These are phyloP conservation scores for Phaeolepiota aurea DNA, from an alignment of 768 basidiomycete genomes.

Conservation along the genomic window DNA sequence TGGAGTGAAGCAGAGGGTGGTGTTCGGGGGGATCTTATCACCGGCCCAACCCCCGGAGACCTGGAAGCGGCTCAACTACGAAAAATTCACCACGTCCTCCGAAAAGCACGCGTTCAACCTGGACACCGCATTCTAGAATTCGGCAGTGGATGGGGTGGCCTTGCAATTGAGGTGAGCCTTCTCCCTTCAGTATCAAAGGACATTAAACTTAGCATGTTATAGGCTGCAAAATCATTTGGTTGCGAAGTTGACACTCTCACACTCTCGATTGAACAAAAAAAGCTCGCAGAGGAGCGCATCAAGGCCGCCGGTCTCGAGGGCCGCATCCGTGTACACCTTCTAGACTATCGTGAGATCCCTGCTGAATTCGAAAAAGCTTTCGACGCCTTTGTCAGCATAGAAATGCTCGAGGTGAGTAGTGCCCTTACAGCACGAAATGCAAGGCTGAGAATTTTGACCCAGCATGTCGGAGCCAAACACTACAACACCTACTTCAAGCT, in stretches of 20 bases:
- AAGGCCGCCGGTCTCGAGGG: slow-evolving; percentile 59
- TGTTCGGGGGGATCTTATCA: slow-evolving; percentile 59
- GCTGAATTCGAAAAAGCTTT: slow-evolving; percentile 76
- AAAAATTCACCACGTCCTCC: slow-evolving; percentile 78
- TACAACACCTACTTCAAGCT: slow-evolving; percentile 71
- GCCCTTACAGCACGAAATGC: slow-evolving; percentile 17
- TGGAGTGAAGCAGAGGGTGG: slow-evolving; percentile 80
- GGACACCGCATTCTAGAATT: slow-evolving; percentile 85
- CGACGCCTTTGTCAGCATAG: slow-evolving; percentile 70
- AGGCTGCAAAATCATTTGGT: slow-evolving; percentile 64
- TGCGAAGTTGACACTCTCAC: slow-evolving; percentile 90
- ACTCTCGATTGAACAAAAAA: slow-evolving; percentile 80
- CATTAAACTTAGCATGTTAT: slow-evolving; percentile 4
- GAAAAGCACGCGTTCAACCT: slow-evolving; percentile 65
- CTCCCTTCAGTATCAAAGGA: slow-evolving; percentile 2
- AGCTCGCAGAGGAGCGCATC: slow-evolving; percentile 79
- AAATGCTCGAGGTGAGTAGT: slow-evolving; percentile 65
- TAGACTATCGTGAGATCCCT: slow-evolving; percentile 87
- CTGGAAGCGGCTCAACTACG: slow-evolving; percentile 77
- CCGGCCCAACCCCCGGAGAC: slow-evolving; percentile 51
- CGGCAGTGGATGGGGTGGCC: slow-evolving; percentile 89
- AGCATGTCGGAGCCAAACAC: slow-evolving; percentile 47
- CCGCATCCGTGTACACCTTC: slow-evolving; percentile 75
- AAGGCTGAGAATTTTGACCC: not conserved
- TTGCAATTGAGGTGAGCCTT: slow-evolving; percentile 69